phyloP scores from a whole-genome alignment of 192 early-diverging fungal genomes.

The Coemansia sp. region DNA sequence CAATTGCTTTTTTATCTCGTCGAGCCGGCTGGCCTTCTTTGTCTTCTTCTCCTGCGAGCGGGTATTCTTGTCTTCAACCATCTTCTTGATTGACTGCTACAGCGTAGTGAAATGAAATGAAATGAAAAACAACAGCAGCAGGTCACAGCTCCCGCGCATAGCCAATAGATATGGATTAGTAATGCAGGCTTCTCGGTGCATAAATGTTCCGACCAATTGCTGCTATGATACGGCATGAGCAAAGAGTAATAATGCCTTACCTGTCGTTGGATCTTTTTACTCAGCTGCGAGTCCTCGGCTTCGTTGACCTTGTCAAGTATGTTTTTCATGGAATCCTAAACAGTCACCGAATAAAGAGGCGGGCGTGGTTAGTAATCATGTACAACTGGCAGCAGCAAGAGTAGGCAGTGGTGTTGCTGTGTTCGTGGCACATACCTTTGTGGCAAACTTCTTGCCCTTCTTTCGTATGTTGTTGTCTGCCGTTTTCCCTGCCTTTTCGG shows the following conservation, averaged over 20 bases:
- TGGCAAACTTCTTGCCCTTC: constrained; percentile 35
- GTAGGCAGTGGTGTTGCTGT: background rate
- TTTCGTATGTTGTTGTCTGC: constrained; percentile 16
- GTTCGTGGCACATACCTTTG: constrained; percentile 4
- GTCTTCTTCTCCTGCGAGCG: constrained; percentile 28
- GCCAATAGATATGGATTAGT: background rate
- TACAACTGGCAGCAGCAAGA: background rate
- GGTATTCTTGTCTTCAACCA: constrained; percentile 28
- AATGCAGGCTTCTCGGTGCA: background rate
- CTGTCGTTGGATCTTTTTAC: constrained; percentile 46
- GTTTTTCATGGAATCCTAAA: constrained; percentile 31
- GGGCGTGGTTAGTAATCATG: background rate
- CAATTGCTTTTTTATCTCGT: constrained; percentile 43
- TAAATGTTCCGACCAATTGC: background rate
- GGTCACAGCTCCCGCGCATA: background rate
- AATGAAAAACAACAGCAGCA: background rate
- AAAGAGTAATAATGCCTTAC: constrained; percentile 15
- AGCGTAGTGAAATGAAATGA: background rate
- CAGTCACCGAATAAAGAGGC: background rate
- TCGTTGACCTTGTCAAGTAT: constrained; percentile 44
- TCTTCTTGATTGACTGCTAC: constrained; percentile 38
- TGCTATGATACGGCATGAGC: background rate
- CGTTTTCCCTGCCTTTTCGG: background rate
- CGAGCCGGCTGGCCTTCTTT: constrained; percentile 30
- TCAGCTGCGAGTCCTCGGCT: constrained; percentile 32